A percentile compares a stretch with the other conserved stretches of the same genome.
These are phyloP conservation scores for Boletus vinaceobasis DNA, from an alignment of 768 basidiomycete species.

Conservation along the genomic window DNA sequence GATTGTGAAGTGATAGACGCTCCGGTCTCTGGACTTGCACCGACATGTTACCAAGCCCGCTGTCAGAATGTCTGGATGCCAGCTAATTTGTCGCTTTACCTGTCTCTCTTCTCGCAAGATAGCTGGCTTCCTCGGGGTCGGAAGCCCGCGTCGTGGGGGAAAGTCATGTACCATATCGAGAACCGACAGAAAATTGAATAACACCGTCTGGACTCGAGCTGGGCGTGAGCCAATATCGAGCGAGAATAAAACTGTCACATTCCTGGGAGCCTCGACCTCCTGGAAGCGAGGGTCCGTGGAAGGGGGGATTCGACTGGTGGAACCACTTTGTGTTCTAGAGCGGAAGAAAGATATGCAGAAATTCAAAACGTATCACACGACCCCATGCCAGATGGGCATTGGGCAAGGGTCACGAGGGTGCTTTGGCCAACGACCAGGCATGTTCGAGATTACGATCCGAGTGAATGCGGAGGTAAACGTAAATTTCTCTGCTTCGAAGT, in stretches of 20 bases:
- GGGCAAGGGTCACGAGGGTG: background rate
- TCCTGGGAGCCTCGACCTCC: background rate
- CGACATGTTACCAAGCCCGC: background rate
- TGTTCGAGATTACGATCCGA: background rate
- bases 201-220: background rate
- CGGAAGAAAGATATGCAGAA: background rate
- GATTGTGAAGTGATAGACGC: slow-evolving; percentile 5
- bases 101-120: slow-evolving; percentile 6
- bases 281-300: background rate
- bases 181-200: slow-evolving; percentile 5
- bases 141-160: slow-evolving; percentile 3
- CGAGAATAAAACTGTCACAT: background rate
- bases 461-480: background rate
- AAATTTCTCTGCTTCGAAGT: background rate
- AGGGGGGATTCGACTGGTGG: background rate
- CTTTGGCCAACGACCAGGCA: background rate
- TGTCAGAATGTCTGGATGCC: slow-evolving; percentile 1
- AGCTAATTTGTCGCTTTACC: background rate
- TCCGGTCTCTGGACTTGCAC: background rate
- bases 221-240: background rate
- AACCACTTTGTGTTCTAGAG: background rate
- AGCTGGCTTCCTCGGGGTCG: slow-evolving; percentile 2
- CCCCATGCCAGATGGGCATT: background rate
- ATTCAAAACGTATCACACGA: background rate
- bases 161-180: background rate